These are phyloP conservation scores for Backusella tarrabulga DNA, from an alignment of 192 early-diverging fungal species.

Conservation along the genomic window DNA sequence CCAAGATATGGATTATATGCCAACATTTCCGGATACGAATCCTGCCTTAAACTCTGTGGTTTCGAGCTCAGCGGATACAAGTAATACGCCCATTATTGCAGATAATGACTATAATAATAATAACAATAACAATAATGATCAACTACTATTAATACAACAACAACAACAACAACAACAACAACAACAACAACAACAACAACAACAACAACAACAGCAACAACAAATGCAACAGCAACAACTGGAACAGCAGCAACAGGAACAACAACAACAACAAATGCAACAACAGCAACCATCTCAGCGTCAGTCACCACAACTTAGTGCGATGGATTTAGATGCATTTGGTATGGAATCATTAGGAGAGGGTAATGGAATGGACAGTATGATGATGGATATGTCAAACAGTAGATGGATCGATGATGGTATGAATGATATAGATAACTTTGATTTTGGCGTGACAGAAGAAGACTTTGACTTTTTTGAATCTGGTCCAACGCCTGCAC, in stretches of 20 bases:
- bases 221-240: background rate
- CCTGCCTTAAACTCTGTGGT: background rate
- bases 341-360: background rate
- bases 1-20: background rate
- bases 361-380: conserved; percentile 25
- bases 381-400: conserved; percentile 20
- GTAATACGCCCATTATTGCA: background rate
- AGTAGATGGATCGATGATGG: conserved; percentile 27
- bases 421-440: conserved; percentile 31
- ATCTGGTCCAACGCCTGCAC: conserved; percentile 8
- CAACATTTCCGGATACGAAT: background rate
- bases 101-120: background rate
- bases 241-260: background rate
- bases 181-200: background rate
- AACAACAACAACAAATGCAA: background rate
- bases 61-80: background rate
- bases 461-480: conserved; percentile 42
- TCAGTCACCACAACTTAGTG: background rate
- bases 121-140: background rate
- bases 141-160: background rate
- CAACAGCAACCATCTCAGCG: background rate
- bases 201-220: background rate
- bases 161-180: no score
- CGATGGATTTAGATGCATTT: background rate
- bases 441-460: conserved; percentile 40